phyloP scores from a whole-genome alignment of 768 basidiomycete genomes.

The Tylopilus vinaceipallidus region DNA sequence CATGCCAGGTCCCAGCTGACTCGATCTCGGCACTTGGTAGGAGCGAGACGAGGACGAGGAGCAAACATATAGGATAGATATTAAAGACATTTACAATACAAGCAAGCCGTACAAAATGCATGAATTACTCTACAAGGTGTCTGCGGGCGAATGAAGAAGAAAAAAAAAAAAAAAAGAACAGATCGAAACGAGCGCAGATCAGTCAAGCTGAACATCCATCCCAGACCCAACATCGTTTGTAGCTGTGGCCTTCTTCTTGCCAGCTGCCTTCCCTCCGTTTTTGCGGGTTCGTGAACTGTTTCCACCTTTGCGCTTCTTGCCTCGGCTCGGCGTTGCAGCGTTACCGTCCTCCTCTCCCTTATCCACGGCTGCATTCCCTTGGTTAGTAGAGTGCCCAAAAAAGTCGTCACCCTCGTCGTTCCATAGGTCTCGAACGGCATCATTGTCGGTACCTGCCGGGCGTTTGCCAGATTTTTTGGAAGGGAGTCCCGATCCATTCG shows the following conservation, averaged over 20 bases:
- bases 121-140: slow-evolving; percentile 32
- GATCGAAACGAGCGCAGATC: slow-evolving; percentile 15
- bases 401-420: slow-evolving; percentile 87
- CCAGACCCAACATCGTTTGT: slow-evolving; percentile 24
- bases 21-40: neutral
- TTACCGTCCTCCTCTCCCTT: slow-evolving; percentile 32
- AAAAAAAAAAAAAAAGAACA: slow-evolving; percentile 12
- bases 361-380: slow-evolving; percentile 19
- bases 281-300: slow-evolving; percentile 25
- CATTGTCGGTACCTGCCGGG: slow-evolving; percentile 34
- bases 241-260: slow-evolving; percentile 31
- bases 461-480: slow-evolving; percentile 36
- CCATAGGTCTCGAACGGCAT: slow-evolving; percentile 65
- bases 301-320: slow-evolving; percentile 36
- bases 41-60: neutral
- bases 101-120: slow-evolving; percentile 28
- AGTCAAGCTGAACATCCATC: slow-evolving; percentile 28
- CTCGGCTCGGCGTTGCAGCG: slow-evolving; percentile 23
- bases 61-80: slow-evolving; percentile 14
- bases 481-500: slow-evolving; percentile 38
- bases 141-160: slow-evolving; percentile 10
- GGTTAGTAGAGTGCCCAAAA: slow-evolving; percentile 57
- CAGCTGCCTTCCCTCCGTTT: slow-evolving; percentile 29
- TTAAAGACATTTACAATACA: slow-evolving; percentile 33
- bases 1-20: neutral